Conservation (phyloP, 305 asterid genomes). For the Fraxinus greggii region DNA sequence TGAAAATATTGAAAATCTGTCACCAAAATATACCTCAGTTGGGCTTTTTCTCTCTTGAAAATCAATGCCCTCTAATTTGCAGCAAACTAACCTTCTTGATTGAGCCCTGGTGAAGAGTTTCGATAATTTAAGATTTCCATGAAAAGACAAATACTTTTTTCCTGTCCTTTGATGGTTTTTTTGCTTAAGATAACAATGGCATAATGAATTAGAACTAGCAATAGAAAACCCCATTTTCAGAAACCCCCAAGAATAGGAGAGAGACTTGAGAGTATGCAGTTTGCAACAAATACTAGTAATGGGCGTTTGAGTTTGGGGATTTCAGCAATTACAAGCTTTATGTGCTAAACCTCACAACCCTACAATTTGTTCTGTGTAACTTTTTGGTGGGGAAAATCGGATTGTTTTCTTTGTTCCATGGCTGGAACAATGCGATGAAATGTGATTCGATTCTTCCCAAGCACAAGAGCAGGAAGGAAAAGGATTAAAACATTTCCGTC, state of each 20-base stretch:
- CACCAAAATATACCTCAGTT: slow-evolving; percentile 50
- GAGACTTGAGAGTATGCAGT: neutral
- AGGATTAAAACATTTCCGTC: neutral
- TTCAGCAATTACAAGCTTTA: neutral
- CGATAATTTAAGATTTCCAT: slow-evolving; percentile 31
- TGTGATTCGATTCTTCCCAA: slow-evolving; percentile 22
- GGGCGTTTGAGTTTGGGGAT: neutral
- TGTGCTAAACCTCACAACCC: neutral
- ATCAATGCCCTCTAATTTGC: slow-evolving; percentile 45
- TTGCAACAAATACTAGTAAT: neutral
- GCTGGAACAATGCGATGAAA: neutral
- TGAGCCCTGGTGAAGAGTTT: slow-evolving; percentile 28
- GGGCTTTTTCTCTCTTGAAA: slow-evolving; percentile 80
- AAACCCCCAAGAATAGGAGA: neutral
- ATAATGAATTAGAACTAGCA: slow-evolving; percentile 30
- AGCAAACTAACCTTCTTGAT: slow-evolving; percentile 35
- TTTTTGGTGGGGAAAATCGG: neutral
- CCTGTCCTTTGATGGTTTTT: slow-evolving; percentile 16
- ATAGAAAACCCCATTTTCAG: slow-evolving; percentile 43
- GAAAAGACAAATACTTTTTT: slow-evolving; percentile 10
- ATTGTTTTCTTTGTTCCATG: slow-evolving; percentile 5
- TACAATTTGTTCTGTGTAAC: neutral
- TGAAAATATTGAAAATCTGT: neutral
- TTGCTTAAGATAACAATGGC: slow-evolving; percentile 10
- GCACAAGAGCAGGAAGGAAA: neutral